Percentiles rank a stretch among this genome's conserved stretches.
phyloP scores from a whole-genome alignment of 192 early-diverging fungal genomes.

The Coemansia brasiliensis region DNA sequence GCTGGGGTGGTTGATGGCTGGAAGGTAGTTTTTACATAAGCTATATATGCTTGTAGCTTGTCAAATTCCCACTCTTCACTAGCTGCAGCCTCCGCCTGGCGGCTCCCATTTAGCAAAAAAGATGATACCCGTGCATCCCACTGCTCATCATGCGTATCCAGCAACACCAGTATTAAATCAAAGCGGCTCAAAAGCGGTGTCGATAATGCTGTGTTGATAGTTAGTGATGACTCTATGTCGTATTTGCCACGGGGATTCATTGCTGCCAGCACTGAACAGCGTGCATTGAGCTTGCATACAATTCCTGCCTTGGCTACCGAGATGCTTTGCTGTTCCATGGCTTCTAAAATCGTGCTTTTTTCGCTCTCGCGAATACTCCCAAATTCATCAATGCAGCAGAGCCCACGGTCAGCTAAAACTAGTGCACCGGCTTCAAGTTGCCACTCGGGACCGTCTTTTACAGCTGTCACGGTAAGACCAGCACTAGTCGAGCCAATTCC shows the following conservation, averaged over 20 bases:
- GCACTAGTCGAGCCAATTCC: slow-evolving; percentile 75
- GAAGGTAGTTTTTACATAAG: slow-evolving; percentile 57
- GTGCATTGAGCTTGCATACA: slow-evolving; percentile 76
- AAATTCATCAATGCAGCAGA: slow-evolving; percentile 87
- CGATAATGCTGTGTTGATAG: slow-evolving; percentile 68
- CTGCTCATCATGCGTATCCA: slow-evolving; percentile 62
- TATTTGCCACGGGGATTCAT: slow-evolving; percentile 78
- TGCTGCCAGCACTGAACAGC: slow-evolving; percentile 78
- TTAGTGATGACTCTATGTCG: slow-evolving; percentile 59
- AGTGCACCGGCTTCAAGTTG: slow-evolving; percentile 79
- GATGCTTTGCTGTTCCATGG: slow-evolving; percentile 86
- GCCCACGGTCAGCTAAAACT: slow-evolving; percentile 73
- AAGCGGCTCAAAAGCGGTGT: slow-evolving; percentile 72
- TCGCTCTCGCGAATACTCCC: slow-evolving; percentile 72
- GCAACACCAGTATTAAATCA: slow-evolving; percentile 69
- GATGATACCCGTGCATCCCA: slow-evolving; percentile 68
- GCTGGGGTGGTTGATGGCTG: slow-evolving; percentile 62
- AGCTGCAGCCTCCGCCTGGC: slow-evolving; percentile 8
- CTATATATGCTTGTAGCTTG: slow-evolving; percentile 69
- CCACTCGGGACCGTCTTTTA: slow-evolving; percentile 75
- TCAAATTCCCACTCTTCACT: slow-evolving; percentile 61
- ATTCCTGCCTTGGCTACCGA: slow-evolving; percentile 77
- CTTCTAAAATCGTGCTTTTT: slow-evolving; percentile 74
- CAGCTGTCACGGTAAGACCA: slow-evolving; percentile 74
- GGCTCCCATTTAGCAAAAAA: slow-evolving; percentile 40